A percentile compares a stretch with the other conserved stretches of the same genome.
Evolutionary conservation across 2,329 filamentous ascomycete genomes (phyloP).

Genomic region (Xylariales sp.): DNA sequence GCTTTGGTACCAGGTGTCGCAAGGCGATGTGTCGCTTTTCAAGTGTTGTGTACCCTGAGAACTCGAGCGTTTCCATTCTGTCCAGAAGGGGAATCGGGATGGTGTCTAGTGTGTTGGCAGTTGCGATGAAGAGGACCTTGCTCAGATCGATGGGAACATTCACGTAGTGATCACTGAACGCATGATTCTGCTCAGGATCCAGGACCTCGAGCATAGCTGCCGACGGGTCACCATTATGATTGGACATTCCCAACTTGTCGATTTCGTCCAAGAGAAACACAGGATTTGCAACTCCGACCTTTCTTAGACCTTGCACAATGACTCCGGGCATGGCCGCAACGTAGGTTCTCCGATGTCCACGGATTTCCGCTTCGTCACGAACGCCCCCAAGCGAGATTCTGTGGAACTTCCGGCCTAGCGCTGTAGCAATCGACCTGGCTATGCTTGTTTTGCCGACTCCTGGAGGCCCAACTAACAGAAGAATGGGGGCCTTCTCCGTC

Average conservation of each 20-base stretch:
- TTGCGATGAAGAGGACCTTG: slow-evolving; percentile 96
- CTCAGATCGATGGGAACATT: slow-evolving; percentile 93
- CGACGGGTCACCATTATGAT: slow-evolving; percentile 91
- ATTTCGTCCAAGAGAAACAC: slow-evolving; percentile 97
- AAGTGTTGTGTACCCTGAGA: slow-evolving; percentile 92
- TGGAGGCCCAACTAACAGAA: slow-evolving; percentile 87
- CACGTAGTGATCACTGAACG: slow-evolving; percentile 93
- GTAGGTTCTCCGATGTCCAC: slow-evolving; percentile 90
- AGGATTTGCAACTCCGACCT: slow-evolving; percentile 91
- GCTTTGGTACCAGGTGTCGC: slow-evolving; percentile 92
- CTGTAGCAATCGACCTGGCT: slow-evolving; percentile 86
- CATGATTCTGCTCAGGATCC: slow-evolving; percentile 94
- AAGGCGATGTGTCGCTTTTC: slow-evolving; percentile 95
- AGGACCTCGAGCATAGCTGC: slow-evolving; percentile 97
- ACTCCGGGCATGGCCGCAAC: slow-evolving; percentile 98
- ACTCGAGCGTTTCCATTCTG: slow-evolving; percentile 91
- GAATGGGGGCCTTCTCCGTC: slow-evolving; percentile 92
- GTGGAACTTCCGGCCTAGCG: slow-evolving; percentile 92
- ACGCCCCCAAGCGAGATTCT: slow-evolving; percentile 95
- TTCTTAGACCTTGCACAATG: slow-evolving; percentile 88
- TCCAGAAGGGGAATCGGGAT: slow-evolving; percentile 92
- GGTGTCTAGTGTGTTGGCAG: slow-evolving; percentile 89
- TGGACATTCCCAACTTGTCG: slow-evolving; percentile 88
- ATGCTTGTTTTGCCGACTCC: slow-evolving; percentile 95
- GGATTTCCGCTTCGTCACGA: slow-evolving; percentile 92